phyloP scores from a whole-genome alignment of 306 rosid genomes.

The Lathyrus oleraceus region DNA sequence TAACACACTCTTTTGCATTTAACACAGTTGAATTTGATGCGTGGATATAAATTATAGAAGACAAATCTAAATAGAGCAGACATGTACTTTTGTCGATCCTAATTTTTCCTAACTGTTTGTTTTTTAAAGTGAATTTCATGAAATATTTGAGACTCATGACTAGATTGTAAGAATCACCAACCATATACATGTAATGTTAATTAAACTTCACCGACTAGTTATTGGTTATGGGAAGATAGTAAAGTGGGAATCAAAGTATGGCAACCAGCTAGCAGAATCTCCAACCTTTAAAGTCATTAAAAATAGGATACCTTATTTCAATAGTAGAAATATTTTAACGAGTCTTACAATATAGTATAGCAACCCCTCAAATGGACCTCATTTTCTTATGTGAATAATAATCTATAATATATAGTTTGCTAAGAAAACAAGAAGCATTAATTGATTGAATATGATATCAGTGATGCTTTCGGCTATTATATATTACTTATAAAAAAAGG shows the following conservation, averaged over 20 bases:
- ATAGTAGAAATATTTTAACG: slow-evolving; percentile 26
- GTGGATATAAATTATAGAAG: too few species aligned
- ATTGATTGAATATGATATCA: slow-evolving; percentile 31
- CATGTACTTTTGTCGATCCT: too few species aligned
- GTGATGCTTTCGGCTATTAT: slow-evolving; percentile 43
- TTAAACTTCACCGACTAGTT: slow-evolving; percentile 23
- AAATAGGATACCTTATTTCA: slow-evolving; percentile 41
- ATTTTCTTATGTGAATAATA: slow-evolving; percentile 35
- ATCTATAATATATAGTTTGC: background rate
- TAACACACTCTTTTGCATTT: too few species aligned
- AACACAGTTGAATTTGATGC: too few species aligned
- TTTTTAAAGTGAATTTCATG: background rate
- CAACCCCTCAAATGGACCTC: slow-evolving; percentile 32
- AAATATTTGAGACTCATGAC: background rate
- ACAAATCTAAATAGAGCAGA: too few species aligned
- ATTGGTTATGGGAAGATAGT: slow-evolving; percentile 19
- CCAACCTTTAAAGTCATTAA: slow-evolving; percentile 35
- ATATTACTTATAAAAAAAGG: too few species aligned
- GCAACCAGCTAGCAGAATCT: slow-evolving; percentile 52
- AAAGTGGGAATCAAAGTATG: slow-evolving; percentile 45
- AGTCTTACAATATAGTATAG: slow-evolving; percentile 14
- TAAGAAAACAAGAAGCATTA: slow-evolving; percentile 31
- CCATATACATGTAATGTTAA: slow-evolving; percentile 24
- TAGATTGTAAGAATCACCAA: background rate
- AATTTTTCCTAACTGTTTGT: background rate